These are phyloP conservation scores for Batkoa obscura DNA, from an alignment of 371 early-diverging fungal species.

Conservation along the genomic window DNA sequence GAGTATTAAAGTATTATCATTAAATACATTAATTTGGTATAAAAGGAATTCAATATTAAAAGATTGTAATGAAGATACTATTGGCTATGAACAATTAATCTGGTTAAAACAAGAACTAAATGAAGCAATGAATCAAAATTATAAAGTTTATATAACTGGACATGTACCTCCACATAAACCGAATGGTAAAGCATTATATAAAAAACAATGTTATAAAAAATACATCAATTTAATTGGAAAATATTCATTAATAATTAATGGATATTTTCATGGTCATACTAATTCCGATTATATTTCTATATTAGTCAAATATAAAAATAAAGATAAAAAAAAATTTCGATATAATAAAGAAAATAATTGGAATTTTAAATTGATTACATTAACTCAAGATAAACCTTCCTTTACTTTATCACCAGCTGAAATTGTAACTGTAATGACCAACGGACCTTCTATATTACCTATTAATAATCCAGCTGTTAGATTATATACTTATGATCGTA, in stretches of 20 bases:
- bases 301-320: not conserved
- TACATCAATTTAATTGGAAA: conserved; percentile 21
- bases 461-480: conserved; percentile 26
- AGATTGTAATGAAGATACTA: conserved; percentile 11
- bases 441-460: conserved; percentile 29
- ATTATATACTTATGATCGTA: conserved; percentile 19
- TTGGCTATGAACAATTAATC: conserved; percentile 7
- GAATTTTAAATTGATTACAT: conserved; percentile 5
- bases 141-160: conserved; percentile 18
- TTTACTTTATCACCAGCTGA: not conserved
- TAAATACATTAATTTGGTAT: conserved; percentile 14
- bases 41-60: not conserved
- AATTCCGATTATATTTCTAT: conserved; percentile 8
- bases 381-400: not conserved
- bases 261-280: conserved; percentile 24
- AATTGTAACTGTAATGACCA: conserved; percentile 13
- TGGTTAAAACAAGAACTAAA: conserved; percentile 11
- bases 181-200: conserved; percentile 10
- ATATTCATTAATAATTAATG: conserved; percentile 17
- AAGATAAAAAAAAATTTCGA: not conserved
- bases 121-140: not conserved
- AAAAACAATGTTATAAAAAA: conserved; percentile 14
- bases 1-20: conserved; percentile 10
- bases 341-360: conserved; percentile 1
- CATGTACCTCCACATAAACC: conserved; percentile 27